Evolutionary conservation across 1,284 basidiomycete species (phyloP).

Genomic region (Ustilago tritici): DNA sequence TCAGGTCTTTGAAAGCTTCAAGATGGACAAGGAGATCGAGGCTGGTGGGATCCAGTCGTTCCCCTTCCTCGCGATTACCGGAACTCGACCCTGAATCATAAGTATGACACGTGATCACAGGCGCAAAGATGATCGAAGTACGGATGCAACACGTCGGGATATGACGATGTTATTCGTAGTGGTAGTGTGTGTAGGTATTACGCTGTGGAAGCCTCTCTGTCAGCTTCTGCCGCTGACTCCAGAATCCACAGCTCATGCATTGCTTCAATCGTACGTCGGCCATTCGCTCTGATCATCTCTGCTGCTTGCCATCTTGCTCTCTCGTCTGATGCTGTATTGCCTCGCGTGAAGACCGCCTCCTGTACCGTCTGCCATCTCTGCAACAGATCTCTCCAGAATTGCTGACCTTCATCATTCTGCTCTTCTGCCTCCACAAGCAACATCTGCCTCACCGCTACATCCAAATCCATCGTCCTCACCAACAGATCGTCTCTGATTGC

Average conservation of each 20-base stretch:
- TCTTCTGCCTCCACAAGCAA: constrained; percentile 10
- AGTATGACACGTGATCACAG: not conserved
- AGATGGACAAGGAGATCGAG: constrained; percentile 39
- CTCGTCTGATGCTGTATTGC: not conserved
- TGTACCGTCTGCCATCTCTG: constrained; percentile 28
- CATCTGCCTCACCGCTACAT: not conserved
- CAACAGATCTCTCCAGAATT: constrained; percentile 26
- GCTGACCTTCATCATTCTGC: constrained; percentile 4
- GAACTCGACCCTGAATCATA: constrained; percentile 19
- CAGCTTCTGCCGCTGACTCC: constrained; percentile 5
- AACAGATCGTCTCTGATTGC: constrained; percentile 43
- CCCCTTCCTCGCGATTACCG: constrained; percentile 47
- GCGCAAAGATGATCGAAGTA: not conserved
- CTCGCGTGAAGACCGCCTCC: not conserved
- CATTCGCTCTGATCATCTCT: constrained; percentile 11
- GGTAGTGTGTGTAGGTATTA: not conserved
- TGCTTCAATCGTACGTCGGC: constrained; percentile 25
- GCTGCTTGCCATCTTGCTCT: constrained; percentile 24
- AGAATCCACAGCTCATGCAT: constrained; percentile 38
- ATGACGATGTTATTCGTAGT: not conserved
- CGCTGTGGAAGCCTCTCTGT: not conserved
- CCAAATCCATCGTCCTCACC: constrained; percentile 27
- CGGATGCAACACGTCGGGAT: not conserved
- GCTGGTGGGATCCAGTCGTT: constrained; percentile 16
- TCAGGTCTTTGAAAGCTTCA: constrained; percentile 50